Evolutionary conservation across 2,329 filamentous ascomycete species (phyloP), one percentile per base, ranked within the genome.

Genomic region (Aschersonia sp.): DNA sequence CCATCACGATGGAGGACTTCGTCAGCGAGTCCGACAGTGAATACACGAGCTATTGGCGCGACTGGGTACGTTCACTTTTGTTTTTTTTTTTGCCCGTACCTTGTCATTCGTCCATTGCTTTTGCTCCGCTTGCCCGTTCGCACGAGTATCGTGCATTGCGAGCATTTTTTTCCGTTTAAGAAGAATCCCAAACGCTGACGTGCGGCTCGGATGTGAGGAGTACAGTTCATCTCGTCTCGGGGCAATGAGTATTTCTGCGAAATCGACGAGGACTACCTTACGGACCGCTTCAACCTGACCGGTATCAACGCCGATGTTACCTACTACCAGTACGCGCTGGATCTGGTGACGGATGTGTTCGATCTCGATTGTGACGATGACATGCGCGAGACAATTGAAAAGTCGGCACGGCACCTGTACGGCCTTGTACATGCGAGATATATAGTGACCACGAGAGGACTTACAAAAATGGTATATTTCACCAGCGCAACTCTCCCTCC

Each of bases 231-330:
- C 59, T 95, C 90, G 5, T 95, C 89, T 5, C 80, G 92, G 48
- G 92, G 92, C 54, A 97, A 98, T 68, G 92, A 98, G 65, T 98
- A 98, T 69, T 98, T 97, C 61, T 98, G 92, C 77, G 92, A 98
- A 64, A 97, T 98, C 59, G 92, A 98, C 66, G 92, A 98, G 65
- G 92, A 98, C 59, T 98, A 98, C 66, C 76, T 98, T 44, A 97
- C 89, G 46, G 92, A 98, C 65, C 83, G 92, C 45, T 98, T 98
- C 77, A 98, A 98, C 68, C 73, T 98, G 51, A 98, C 92, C 0
- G 92, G 92, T 39, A 77, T 98, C 45, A 95, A 97, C 68, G 90
- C 87, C 37, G 92, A 98, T 64, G 92, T 98, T 11, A 87, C 95
- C 61, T 95, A 97, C 72, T 98, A 98, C 61, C 92, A 98, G 67